phyloP scores from a whole-genome alignment of 2,329 filamentous ascomycete species.

The Botrytis hyacinthi region DNA sequence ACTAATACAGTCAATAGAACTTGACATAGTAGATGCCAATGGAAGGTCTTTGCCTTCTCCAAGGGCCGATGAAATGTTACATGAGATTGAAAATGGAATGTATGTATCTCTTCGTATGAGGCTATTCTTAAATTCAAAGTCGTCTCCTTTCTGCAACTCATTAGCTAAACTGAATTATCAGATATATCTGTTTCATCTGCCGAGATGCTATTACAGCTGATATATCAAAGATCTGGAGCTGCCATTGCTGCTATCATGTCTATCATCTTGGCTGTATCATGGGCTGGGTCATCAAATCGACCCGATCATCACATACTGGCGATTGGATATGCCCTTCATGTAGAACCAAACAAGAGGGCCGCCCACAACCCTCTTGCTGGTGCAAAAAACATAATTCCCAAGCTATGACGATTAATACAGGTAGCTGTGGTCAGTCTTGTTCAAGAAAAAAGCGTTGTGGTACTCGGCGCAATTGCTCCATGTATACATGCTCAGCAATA shows the following conservation, averaged over 20 bases:
- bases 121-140: neutral
- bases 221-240: neutral
- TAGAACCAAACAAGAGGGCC: neutral
- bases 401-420: neutral
- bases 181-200: slow-evolving; percentile 5
- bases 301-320: accelerated
- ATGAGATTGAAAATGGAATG: slow-evolving; percentile 7
- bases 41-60: neutral
- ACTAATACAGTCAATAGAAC: neutral
- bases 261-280: neutral
- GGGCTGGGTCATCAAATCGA: neutral
- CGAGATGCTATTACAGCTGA: neutral
- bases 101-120: neutral
- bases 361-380: neutral
- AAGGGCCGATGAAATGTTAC: neutral
- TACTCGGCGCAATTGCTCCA: neutral
- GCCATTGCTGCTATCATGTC: neutral
- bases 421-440: neutral
- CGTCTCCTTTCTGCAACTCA: too few relatives aligned
- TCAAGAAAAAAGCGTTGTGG: neutral
- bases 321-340: neutral
- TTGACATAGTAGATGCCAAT: neutral
- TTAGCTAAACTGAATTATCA: neutral
- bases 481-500: neutral
- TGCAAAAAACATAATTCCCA: neutral